phyloP scores from a whole-genome alignment of 495 filamentous ascomycete species.

The Xylaria nigripes region DNA sequence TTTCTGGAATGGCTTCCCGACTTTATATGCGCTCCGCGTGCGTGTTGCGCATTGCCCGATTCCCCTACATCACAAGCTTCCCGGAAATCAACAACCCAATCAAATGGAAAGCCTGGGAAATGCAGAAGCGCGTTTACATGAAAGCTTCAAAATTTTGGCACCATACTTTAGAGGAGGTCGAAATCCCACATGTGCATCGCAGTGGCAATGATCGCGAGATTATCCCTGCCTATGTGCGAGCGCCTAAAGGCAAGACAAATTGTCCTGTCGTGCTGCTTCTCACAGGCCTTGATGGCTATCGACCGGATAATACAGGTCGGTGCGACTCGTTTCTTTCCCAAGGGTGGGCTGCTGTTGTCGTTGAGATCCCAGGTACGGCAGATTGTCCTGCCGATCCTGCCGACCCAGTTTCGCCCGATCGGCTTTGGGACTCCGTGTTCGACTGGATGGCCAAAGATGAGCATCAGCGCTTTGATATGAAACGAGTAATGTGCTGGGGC shows the following conservation, averaged over 20 bases:
- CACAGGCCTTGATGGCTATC: constrained; percentile 71
- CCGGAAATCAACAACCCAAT: constrained; percentile 30
- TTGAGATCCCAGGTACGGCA: constrained; percentile 74
- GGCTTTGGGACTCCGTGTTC: constrained; percentile 58
- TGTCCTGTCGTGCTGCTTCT: constrained; percentile 59
- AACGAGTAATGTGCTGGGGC: constrained; percentile 59
- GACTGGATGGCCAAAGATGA: constrained; percentile 54
- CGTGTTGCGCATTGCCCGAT: constrained; percentile 65
- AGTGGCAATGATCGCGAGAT: constrained; percentile 40
- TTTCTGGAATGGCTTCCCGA: constrained; percentile 45
- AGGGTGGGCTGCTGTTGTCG: constrained; percentile 53
- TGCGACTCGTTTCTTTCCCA: constrained; percentile 56
- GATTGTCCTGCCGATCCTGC: constrained; percentile 61
- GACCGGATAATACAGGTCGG: constrained; percentile 68
- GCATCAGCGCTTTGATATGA: constrained; percentile 52
- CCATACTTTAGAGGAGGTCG: constrained; percentile 48
- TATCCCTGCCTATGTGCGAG: constrained; percentile 58
- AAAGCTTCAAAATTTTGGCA: constrained; percentile 51
- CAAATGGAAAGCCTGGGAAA: constrained; percentile 57
- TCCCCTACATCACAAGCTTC: constrained; percentile 55
- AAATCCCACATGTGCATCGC: constrained; percentile 49
- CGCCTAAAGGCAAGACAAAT: constrained; percentile 36
- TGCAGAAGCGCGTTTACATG: constrained; percentile 57
- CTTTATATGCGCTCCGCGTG: constrained; percentile 64
- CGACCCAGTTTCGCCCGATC: constrained; percentile 40